These are phyloP conservation scores for Cicer cuneatum DNA, from an alignment of 306 rosid species.

Conservation along the genomic window DNA sequence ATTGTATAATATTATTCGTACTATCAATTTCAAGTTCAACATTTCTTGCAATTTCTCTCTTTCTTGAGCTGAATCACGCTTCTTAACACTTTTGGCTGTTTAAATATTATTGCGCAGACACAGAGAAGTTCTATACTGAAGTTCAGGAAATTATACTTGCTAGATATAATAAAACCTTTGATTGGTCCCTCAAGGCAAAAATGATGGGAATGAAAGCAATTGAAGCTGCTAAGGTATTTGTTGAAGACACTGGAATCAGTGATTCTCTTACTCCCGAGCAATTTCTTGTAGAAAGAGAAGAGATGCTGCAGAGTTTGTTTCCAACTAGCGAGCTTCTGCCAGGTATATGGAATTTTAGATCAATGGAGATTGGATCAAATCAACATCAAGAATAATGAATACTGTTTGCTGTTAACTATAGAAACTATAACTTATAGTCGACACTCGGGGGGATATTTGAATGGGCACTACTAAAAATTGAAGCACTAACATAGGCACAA, in stretches of 20 bases:
- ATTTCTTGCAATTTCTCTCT: too few species aligned
- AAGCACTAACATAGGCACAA: neutral
- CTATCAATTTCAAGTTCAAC: too few species aligned
- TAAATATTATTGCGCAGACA: slow-evolving; percentile 63
- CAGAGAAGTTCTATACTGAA: slow-evolving; percentile 84
- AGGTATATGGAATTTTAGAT: slow-evolving; percentile 53
- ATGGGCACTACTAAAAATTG: neutral
- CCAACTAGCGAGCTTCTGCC: slow-evolving; percentile 87
- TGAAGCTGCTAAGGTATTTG: slow-evolving; percentile 87
- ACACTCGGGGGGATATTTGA: neutral
- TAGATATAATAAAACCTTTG: slow-evolving; percentile 82
- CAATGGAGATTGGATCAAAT: slow-evolving; percentile 6
- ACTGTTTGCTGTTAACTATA: neutral
- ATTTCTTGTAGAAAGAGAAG: slow-evolving; percentile 83
- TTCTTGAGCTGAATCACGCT: too few species aligned
- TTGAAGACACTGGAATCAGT: slow-evolving; percentile 74
- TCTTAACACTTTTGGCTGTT: neutral
- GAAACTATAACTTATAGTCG: neutral
- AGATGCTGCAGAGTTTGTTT: slow-evolving; percentile 68
- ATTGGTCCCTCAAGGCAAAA: slow-evolving; percentile 86
- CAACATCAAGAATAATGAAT: slow-evolving; percentile 1
- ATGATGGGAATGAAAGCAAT: slow-evolving; percentile 97
- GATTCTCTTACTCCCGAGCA: slow-evolving; percentile 74
- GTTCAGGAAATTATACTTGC: slow-evolving; percentile 83
- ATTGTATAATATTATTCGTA: too few species aligned